These are phyloP conservation scores for Pseudognaphalium luteoalbum DNA, from an alignment of 129 eudicot species.

Conservation along the genomic window DNA sequence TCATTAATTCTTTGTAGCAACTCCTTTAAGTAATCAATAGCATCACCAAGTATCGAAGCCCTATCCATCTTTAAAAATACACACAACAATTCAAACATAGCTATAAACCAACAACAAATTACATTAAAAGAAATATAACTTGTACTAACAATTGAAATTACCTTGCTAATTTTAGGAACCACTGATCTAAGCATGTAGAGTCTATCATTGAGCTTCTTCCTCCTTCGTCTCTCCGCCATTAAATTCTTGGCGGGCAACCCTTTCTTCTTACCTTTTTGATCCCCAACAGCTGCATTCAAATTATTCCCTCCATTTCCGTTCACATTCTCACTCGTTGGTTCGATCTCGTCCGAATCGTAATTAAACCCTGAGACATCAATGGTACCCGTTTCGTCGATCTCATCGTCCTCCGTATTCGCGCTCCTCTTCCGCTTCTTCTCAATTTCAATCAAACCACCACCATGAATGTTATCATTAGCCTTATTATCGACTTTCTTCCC, in stretches of 20 bases:
- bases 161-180: constrained; percentile 79
- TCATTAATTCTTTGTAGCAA: constrained; percentile 61
- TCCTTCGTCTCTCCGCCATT: constrained; percentile 79
- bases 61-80: constrained; percentile 56
- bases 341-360: constrained; percentile 68
- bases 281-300: constrained; percentile 35
- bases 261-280: constrained; percentile 67
- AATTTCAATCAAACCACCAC: constrained; percentile 31
- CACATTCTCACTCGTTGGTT: constrained; percentile 27
- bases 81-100: constrained; percentile 3
- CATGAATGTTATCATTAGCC: not conserved
- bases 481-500: constrained; percentile 10
- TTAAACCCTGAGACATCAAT: constrained; percentile 49
- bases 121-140: not conserved
- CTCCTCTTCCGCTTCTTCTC: constrained; percentile 37
- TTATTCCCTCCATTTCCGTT: constrained; percentile 27
- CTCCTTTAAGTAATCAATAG: constrained; percentile 70
- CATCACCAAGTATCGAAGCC: constrained; percentile 77
- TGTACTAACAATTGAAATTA: not conserved
- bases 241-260: constrained; percentile 74
- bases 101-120: not conserved
- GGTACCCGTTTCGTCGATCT: constrained; percentile 40
- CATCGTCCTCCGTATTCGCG: constrained; percentile 27
- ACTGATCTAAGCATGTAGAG: constrained; percentile 80
- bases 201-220: constrained; percentile 79